Evolutionary conservation across 805 yeast species (phyloP).

Genomic region (Kodamaea laetipori): DNA sequence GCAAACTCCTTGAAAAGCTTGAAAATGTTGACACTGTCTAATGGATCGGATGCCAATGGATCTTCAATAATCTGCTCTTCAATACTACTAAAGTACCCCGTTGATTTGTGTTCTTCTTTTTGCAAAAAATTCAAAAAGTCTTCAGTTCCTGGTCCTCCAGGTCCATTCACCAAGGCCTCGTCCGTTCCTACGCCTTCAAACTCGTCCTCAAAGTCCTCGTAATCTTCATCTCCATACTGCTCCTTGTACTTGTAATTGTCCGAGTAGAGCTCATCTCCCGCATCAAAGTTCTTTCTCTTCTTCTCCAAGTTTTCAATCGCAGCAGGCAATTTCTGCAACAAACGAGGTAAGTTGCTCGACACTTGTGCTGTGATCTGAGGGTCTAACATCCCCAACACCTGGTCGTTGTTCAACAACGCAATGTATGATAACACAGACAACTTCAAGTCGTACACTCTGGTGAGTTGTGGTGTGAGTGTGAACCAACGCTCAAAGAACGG

Average conservation of each 20-base stretch:
- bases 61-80: constrained; percentile 24
- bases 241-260: constrained; percentile 16
- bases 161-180: constrained; percentile 23
- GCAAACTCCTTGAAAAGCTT: constrained; percentile 62
- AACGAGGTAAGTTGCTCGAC: constrained; percentile 50
- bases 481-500: constrained; percentile 72
- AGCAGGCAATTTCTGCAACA: constrained; percentile 64
- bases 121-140: constrained; percentile 53
- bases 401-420: constrained; percentile 38
- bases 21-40: constrained; percentile 76
- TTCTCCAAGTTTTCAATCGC: constrained; percentile 70
- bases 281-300: constrained; percentile 56
- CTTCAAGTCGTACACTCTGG: constrained; percentile 80
- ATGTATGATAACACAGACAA: constrained; percentile 69
- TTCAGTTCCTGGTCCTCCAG: constrained; percentile 22
- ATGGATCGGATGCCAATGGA: constrained; percentile 51
- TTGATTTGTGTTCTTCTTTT: constrained; percentile 43
- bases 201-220: constrained; percentile 22
- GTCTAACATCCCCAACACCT: constrained; percentile 17
- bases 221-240: constrained; percentile 22
- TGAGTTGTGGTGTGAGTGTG: constrained; percentile 51
- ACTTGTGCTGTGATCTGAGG: constrained; percentile 34
- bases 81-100: constrained; percentile 26
- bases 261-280: constrained; percentile 25
- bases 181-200: constrained; percentile 21